These are phyloP conservation scores for Eucalyptus rudis DNA, from an alignment of 345 rosid genomes.

Conservation along the genomic window DNA sequence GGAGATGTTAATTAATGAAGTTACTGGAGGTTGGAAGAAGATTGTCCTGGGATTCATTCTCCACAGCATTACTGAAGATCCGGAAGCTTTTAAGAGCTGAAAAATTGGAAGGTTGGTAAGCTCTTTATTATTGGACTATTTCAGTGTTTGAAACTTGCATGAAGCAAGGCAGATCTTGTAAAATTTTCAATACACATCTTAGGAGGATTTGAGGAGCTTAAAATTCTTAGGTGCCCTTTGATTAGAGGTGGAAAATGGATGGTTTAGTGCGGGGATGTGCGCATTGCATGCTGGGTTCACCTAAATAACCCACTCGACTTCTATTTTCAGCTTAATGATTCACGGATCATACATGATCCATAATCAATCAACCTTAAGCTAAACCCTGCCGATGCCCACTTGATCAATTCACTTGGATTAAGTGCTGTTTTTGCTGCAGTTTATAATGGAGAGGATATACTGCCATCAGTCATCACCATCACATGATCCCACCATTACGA, in stretches of 20 bases:
- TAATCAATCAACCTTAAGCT: background rate
- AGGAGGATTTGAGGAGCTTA: background rate
- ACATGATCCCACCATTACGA: background rate
- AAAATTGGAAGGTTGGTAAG: slow-evolving; percentile 44
- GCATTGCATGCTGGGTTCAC: background rate
- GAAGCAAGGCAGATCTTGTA: background rate
- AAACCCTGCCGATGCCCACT: background rate
- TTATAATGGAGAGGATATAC: background rate
- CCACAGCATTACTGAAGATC: slow-evolving; percentile 42
- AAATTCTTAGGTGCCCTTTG: background rate
- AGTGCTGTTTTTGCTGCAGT: background rate
- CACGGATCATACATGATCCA: background rate
- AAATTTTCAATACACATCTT: background rate
- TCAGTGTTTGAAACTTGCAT: background rate
- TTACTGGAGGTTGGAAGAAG: slow-evolving; percentile 41
- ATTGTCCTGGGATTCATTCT: slow-evolving; percentile 34
- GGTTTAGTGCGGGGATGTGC: background rate
- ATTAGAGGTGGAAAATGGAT: background rate
- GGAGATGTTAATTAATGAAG: background rate
- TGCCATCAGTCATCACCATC: background rate
- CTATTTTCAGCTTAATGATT: background rate
- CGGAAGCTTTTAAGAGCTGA: slow-evolving; percentile 27
- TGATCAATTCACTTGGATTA: background rate
- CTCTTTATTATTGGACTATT: background rate
- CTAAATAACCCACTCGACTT: background rate